Base-by-base conservation (phyloP, 192 early-diverging fungal species). In the Gryganskiella cystojenkinii region DNA sequence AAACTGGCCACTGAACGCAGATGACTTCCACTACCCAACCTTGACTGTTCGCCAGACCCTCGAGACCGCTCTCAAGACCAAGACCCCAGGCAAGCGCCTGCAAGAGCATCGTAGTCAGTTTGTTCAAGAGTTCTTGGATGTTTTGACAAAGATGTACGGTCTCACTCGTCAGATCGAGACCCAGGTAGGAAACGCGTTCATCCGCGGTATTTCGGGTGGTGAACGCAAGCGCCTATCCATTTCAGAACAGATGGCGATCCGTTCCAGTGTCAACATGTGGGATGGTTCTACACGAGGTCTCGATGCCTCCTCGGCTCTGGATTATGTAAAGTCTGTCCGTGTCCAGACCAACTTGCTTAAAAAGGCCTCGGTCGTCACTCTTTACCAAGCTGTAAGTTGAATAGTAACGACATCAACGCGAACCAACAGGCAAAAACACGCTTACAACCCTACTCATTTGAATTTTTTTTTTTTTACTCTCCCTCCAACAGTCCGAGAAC, bases 271-370 rank as follows among this genome's bases (percentile, higher is more conserved):
- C 64, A 87, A 90, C 50, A 79, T 88, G 45, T 92, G 89, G 89
- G 91, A 92, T 64, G 86, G 89, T 13, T 88, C 88, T 60, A 95
- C 94, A 11, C 84, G 87, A 37, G 94, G 94, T 49, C 83, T 95
- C 49, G 94, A 95, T 83, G 90, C 92, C 19, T 92, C 91, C 51
- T 92, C 90, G 5, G 92, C 94, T 45, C 82, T 95, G 13, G 94
- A 95, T 74, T 95, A 92, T 52, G 87, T 92, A 58, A 87, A 89
- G 50, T 91, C 88, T 20, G 84, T 95, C 40, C 89, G 94, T 53
- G 90, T 93, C 59, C 85, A 85, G 83, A 88, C 91, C 30, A 90
- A 94, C 64, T 83, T 92, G 47, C 80, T 90, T 62, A 81, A 89
- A 25, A 90, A 90, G 70, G 83, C 91, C 4, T 88, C 88, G 2